Conservation (phyloP, 2,329 filamentous ascomycete genomes). For the Arthrinium phaeospermum region DNA sequence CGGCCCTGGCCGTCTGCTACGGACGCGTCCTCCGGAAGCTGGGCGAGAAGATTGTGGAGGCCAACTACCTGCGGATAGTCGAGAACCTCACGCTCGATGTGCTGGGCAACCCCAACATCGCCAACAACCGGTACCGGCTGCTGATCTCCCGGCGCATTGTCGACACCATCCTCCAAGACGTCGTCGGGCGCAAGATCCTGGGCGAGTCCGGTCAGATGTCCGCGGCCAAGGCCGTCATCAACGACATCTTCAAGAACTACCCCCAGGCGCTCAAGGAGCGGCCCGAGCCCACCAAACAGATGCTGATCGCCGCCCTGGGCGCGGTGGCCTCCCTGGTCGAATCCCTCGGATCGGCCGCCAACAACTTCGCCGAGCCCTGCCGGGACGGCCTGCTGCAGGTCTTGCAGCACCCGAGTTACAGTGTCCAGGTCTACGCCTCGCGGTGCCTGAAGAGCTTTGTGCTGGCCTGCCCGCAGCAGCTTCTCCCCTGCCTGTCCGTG, state of each 20-base stretch:
- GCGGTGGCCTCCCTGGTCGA: slow-evolving; percentile 80
- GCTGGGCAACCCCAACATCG: slow-evolving; percentile 75
- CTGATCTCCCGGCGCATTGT: slow-evolving; percentile 86
- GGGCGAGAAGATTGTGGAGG: slow-evolving; percentile 82
- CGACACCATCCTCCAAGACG: slow-evolving; percentile 81
- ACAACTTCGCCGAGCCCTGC: slow-evolving; percentile 78
- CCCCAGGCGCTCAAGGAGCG: slow-evolving; percentile 87
- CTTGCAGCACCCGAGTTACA: slow-evolving; percentile 92
- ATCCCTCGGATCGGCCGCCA: slow-evolving; percentile 82
- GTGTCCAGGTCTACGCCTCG: slow-evolving; percentile 89
- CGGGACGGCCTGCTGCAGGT: slow-evolving; percentile 89
- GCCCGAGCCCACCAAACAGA: slow-evolving; percentile 86
- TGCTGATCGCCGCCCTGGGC: slow-evolving; percentile 78
- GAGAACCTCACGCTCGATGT: slow-evolving; percentile 82
- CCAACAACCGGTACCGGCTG: slow-evolving; percentile 85
- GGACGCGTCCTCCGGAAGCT: slow-evolving; percentile 78
- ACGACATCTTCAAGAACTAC: slow-evolving; percentile 91
- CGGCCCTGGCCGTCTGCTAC: slow-evolving; percentile 87
- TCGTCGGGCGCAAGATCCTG: slow-evolving; percentile 80
- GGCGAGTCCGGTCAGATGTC: slow-evolving; percentile 88
- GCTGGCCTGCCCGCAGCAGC: slow-evolving; percentile 87
- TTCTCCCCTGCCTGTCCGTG: slow-evolving; percentile 88
- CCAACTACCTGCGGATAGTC: slow-evolving; percentile 80
- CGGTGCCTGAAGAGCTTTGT: slow-evolving; percentile 87
- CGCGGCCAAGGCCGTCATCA: slow-evolving; percentile 81